Evolutionary conservation across 2,329 filamentous ascomycete genomes (phyloP).

Genomic region (Calonectria hongkongensis): DNA sequence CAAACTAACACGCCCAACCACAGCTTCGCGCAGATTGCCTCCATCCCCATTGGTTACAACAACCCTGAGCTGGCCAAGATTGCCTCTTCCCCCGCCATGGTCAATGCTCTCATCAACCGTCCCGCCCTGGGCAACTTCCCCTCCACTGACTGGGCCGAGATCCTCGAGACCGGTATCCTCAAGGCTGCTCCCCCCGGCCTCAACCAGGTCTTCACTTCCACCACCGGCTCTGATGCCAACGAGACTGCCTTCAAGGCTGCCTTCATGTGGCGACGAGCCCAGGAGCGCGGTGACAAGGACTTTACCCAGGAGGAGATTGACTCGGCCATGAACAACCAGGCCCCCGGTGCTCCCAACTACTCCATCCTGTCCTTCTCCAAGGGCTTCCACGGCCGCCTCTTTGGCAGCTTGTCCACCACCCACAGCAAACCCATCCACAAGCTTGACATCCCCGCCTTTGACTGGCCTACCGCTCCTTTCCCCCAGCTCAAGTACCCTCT

Average conservation of each 20-base stretch:
- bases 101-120: conserved; percentile 86
- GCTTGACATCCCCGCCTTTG: conserved; percentile 93
- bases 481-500: conserved; percentile 90
- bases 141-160: conserved; percentile 84
- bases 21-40: conserved; percentile 91
- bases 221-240: conserved; percentile 92
- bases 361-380: conserved; percentile 91
- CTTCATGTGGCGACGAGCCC: conserved; percentile 91
- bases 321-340: conserved; percentile 85
- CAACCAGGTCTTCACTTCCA: conserved; percentile 92
- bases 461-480: conserved; percentile 94
- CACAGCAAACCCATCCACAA: conserved; percentile 96
- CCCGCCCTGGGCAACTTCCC: conserved; percentile 94
- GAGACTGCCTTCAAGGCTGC: conserved; percentile 95
- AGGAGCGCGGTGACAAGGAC: conserved; percentile 83
- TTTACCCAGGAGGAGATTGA: conserved; percentile 85
- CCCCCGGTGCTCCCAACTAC: conserved; percentile 82
- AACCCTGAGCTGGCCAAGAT: conserved; percentile 83
- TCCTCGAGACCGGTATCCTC: conserved; percentile 86
- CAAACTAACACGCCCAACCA: background rate
- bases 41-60: conserved; percentile 93
- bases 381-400: conserved; percentile 91
- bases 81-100: conserved; percentile 84
- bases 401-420: conserved; percentile 89
- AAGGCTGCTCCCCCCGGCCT: conserved; percentile 88